Base-by-base conservation (phyloP, 2,329 filamentous ascomycete genomes). In the Arthrobotrys musiformis region DNA sequence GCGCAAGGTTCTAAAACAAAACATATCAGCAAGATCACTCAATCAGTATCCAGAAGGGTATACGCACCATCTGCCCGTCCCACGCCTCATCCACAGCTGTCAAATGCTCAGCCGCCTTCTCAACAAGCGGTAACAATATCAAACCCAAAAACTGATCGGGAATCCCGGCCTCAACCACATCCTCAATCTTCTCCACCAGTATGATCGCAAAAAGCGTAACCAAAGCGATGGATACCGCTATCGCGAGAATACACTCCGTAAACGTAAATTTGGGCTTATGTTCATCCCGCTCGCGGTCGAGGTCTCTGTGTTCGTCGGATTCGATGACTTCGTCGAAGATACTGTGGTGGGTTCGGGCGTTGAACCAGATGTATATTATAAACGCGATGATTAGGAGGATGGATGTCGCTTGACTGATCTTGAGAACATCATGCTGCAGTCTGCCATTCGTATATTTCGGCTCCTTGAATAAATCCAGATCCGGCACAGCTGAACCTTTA, bases 11-110 rank as follows among this genome's bases (percentile, higher is more conserved):
- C 87, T 94, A 93, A 9, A 58, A 13, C 6, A 26, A 26, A n/a
- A 15, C 6, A 9, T n/a, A 26, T 48, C 22, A 58, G 46, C 13
- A 15, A 48, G 6, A 46, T 69, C 52, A 19, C n/a, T 42, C 9
- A 17, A 19, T 28, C 24, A 11, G 24, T 73, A 40, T n/a, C 15
- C 17, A 64, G 78, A 76, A 83, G 9, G 37, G 30, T n/a, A 42
- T 28, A 70, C 60, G 8, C 46, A 77, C 72, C 72, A 77, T 77
- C 82, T 91, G 90, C 82, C 92, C 89, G 80, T 93, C 91, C 86
- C 90, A 94, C 24, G 93, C 93, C 86, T 96, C 93, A 80, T 95
- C 92, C 73, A 96, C 86, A 46, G 92, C 92, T 1, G 92, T 94
- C 54, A 96, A 85, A 83, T 96, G 93, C 83, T 96, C 93, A 11